These are phyloP conservation scores for Lentinus tigrinus DNA, from an alignment of 768 basidiomycete genomes.

Conservation along the genomic window DNA sequence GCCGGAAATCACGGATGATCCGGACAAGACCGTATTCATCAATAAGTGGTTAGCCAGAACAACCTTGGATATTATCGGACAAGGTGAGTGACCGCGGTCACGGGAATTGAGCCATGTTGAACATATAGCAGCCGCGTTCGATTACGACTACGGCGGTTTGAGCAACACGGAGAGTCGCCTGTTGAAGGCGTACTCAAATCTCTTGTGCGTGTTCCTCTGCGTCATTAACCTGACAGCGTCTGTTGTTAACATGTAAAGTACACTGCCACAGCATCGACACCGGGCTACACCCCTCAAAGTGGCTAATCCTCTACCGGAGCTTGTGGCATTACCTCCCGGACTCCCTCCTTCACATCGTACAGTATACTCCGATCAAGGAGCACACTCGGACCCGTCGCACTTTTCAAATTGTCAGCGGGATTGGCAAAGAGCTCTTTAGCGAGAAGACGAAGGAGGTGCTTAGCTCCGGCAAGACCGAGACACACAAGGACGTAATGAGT, in stretches of 20 bases:
- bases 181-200: constrained; percentile 8
- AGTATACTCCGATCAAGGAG: not conserved
- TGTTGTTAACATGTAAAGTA: not conserved
- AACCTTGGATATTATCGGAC: constrained; percentile 1
- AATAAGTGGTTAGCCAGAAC: constrained; percentile 2
- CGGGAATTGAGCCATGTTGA: not conserved
- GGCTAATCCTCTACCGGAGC: not conserved
- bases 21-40: not conserved
- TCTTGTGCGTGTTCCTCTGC: constrained; percentile 5
- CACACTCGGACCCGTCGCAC: constrained; percentile 3
- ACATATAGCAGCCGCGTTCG: not conserved
- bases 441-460: not conserved
- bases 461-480: not conserved
- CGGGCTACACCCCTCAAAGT: not conserved
- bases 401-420: not conserved
- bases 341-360: not conserved
- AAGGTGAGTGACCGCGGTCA: not conserved
- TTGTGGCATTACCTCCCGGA: not conserved
- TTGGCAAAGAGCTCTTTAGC: not conserved
- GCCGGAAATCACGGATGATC: not conserved
- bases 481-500: constrained; percentile 18
- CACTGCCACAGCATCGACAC: not conserved
- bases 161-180: constrained; percentile 3
- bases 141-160: constrained; percentile 1
- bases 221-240: not conserved